Evolutionary conservation across 2,329 filamentous ascomycete species (phyloP).

Genomic region (Huntiella savannae): DNA sequence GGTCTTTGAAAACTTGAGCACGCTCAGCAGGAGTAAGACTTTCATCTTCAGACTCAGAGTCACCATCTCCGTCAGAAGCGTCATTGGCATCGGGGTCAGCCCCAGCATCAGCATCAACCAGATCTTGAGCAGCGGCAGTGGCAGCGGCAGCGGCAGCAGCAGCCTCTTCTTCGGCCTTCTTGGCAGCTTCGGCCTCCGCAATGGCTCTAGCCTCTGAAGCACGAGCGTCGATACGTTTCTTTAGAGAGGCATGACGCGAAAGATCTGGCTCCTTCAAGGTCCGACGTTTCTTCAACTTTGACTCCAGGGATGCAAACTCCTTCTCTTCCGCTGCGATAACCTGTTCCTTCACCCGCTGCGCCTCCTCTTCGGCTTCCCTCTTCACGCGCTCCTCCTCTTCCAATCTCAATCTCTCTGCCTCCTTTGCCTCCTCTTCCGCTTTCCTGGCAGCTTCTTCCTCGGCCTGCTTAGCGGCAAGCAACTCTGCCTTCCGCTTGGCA

Average conservation of each 20-base stretch:
- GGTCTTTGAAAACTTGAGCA: slow-evolving; percentile 5
- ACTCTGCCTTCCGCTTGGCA: slow-evolving; percentile 16
- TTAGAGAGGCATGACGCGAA: slow-evolving; percentile 4
- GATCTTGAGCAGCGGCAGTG: background rate
- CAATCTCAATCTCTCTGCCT: slow-evolving; percentile 1
- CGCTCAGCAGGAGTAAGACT: slow-evolving; percentile 1
- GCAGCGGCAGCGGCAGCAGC: background rate
- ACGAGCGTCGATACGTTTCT: background rate
- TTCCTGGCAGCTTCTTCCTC: slow-evolving; percentile 16
- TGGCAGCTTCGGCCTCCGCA: background rate
- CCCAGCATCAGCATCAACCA: background rate
- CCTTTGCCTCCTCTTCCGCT: slow-evolving; percentile 15
- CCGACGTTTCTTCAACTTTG: background rate
- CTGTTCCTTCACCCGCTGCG: background rate
- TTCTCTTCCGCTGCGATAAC: slow-evolving; percentile 5
- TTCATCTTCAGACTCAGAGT: slow-evolving; percentile 3
- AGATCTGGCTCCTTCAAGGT: slow-evolving; percentile 4
- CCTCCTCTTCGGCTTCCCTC: slow-evolving; percentile 1
- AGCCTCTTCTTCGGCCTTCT: background rate
- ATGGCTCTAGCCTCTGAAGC: background rate
- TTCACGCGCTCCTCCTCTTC: slow-evolving; percentile 4
- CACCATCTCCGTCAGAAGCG: background rate
- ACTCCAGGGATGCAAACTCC: slow-evolving; percentile 4
- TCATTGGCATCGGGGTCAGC: slow-evolving; percentile 1
- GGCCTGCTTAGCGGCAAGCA: slow-evolving; percentile 17